These are phyloP conservation scores for Phyllosticta citrichinensis DNA, from an alignment of 2,329 filamentous ascomycete genomes.

Conservation along the genomic window DNA sequence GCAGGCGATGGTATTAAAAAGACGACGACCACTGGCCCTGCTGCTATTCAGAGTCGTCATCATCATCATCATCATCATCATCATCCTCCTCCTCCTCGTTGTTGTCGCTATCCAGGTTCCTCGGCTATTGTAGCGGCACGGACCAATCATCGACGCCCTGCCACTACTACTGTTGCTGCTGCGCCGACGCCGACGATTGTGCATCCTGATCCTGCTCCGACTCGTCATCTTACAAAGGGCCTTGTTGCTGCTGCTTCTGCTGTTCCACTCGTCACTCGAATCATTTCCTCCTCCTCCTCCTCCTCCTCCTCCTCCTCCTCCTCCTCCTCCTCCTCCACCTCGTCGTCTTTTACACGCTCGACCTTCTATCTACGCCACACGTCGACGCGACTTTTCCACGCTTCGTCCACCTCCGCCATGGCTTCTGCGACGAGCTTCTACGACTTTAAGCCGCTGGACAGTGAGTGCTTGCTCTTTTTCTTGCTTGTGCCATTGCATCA, in stretches of 20 bases:
- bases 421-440: slow-evolving; percentile 63
- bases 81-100: too few relatives aligned
- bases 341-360: background rate
- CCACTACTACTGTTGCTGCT: background rate
- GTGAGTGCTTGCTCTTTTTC: slow-evolving; percentile 40
- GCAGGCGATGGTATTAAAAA: background rate
- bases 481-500: background rate
- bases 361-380: background rate
- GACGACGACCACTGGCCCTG: background rate
- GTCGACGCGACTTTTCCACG: background rate
- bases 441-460: slow-evolving; percentile 76
- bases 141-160: background rate
- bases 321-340: too few relatives aligned
- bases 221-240: too few relatives aligned
- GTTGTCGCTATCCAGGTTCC: background rate
- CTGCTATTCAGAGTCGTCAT: background rate
- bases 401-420: slow-evolving; percentile 39
- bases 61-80: background rate
- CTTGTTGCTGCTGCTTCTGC: too few relatives aligned
- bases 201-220: background rate
- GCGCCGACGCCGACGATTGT: background rate
- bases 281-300: background rate
- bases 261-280: too few relatives aligned
- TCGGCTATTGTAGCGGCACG: background rate
- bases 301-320: too few relatives aligned